Evolutionary conservation across 768 basidiomycete species (phyloP), one percentile per base, ranked within the genome.

Genomic region (Russula sp.): DNA sequence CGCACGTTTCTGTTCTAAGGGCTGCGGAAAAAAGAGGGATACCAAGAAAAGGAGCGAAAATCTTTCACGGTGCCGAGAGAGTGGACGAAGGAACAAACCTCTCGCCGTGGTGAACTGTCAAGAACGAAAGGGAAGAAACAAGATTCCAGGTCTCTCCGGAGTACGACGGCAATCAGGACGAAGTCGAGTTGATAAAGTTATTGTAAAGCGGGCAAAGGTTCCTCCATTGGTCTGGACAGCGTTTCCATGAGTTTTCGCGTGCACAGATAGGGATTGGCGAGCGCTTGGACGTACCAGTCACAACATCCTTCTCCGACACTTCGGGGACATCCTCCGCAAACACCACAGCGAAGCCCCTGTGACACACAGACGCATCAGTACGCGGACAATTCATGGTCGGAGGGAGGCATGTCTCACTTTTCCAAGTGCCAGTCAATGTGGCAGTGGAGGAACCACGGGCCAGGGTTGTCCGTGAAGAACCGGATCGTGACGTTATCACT

Each of bases 401-500:
- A 10, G 16, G 22, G 3, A 5, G 2, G 2, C 16, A 0, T 1
- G 18, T 37, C 55, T 31, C 20, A 54, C 64, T 14, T 44, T 14
- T 37, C 62, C n/a, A 73, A 59, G 60, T 72, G 69, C 69, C 70
- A 71, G 27, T 62, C 70, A 55, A 73, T 71, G 55, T 73, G 70
- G 56, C 73, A 73, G 61, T 71, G 73, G 16, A 73, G 50, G 55
- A 70, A 67, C 68, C 65, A 69, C 27, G 27, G 27, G 27, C 27
- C 27, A 27, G 27, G 27, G 27, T 27, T 27, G 27, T 27, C 27
- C 27, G 27, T 73, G 3, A 61, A 47, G 53, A 73, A 72, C n/a
- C 73, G 66, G 57, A 75, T 66, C 11, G 63, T 55, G 14, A 69
- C 62, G 32, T 65, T 60, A 34, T 66, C 65, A 4, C 47, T 55